Evolutionary conservation across 371 early-diverging fungal species (phyloP).

Genomic region (Neoconidiobolus thromboides): DNA sequence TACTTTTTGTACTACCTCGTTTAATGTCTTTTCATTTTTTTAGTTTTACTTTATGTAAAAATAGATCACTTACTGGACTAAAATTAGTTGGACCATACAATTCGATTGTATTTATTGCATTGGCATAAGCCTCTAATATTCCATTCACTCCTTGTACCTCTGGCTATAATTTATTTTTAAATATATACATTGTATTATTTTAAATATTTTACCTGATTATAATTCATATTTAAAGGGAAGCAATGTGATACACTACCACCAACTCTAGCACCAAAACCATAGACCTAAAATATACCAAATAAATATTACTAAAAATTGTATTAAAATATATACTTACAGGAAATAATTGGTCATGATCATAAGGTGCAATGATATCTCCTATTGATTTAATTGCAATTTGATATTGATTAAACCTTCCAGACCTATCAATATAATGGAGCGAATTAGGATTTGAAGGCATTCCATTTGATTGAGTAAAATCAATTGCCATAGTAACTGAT

Average conservation of each 20-base stretch:
- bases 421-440: slow-evolving; percentile 17
- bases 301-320: slow-evolving; percentile 2
- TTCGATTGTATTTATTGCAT: slow-evolving; percentile 12
- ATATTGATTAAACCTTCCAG: slow-evolving; percentile 17
- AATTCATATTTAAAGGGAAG: slow-evolving; percentile 23
- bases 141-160: slow-evolving; percentile 26
- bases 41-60: not conserved
- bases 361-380: slow-evolving; percentile 19
- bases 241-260: slow-evolving; percentile 21
- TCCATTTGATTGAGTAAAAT: slow-evolving; percentile 30
- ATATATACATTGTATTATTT: not conserved
- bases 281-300: slow-evolving; percentile 11
- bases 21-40: not conserved
- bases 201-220: slow-evolving; percentile 10
- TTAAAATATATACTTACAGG: slow-evolving; percentile 8
- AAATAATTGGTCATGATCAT: slow-evolving; percentile 17
- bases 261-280: slow-evolving; percentile 30
- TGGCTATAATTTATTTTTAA: slow-evolving; percentile 11
- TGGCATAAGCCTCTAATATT: slow-evolving; percentile 20
- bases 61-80: slow-evolving; percentile 15
- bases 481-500: slow-evolving; percentile 23
- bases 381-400: slow-evolving; percentile 22
- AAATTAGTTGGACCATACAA: slow-evolving; percentile 35
- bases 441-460: slow-evolving; percentile 19
- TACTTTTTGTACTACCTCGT: too few relatives aligned